Base-by-base conservation (phyloP, 2,329 filamentous ascomycete genomes). In the Chrysosporium queenslandicum region DNA sequence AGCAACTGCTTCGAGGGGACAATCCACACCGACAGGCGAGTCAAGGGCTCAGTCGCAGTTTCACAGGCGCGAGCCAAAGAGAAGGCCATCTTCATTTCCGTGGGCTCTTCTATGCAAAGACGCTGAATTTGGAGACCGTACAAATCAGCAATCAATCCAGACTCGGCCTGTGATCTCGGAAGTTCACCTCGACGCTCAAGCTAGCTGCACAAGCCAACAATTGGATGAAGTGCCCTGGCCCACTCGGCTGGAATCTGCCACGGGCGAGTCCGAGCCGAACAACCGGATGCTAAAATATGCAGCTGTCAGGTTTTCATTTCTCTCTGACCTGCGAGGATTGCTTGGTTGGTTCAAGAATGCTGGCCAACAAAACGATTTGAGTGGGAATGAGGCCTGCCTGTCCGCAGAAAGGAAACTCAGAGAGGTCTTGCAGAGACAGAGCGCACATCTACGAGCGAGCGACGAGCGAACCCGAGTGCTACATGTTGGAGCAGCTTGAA, bases 121-220 rank as follows among this genome's bases (percentile, higher is more conserved):
- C 14, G 23, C 48, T 5, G 53, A 58, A 27, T 34, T 53, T 16
- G 42, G 46, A 9, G 45, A 59, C 1, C 52, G 57, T 7, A 36
- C 20, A 16, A 47, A 53, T 27, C 21, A 20, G 9, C 46, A 47
- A 11, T 56, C 57, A 16, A 66, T 69, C 25, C 53, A 61, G 4
- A 70, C 68, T 2, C 63, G 65, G 2, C 67, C 69, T 18, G 56
- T 72, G 1, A 64, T 71, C 20, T 69, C 67, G 0, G 69, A 71
- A 56, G 60, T 68, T 8, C 62, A 65, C 52, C 56, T 71, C 6
- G 66, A 70, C 50, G 68, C 65, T 0, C 63, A 63, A 49, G 66
- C 65, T 12, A 60, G 64, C 32, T 59, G 55, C 8, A 54, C 57
- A n/a, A 57, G 53, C 18, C 55, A 53, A 50, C 55, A 53, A 12